Conservation (phyloP, 768 basidiomycete species). For the Russula griseocarnosa region DNA sequence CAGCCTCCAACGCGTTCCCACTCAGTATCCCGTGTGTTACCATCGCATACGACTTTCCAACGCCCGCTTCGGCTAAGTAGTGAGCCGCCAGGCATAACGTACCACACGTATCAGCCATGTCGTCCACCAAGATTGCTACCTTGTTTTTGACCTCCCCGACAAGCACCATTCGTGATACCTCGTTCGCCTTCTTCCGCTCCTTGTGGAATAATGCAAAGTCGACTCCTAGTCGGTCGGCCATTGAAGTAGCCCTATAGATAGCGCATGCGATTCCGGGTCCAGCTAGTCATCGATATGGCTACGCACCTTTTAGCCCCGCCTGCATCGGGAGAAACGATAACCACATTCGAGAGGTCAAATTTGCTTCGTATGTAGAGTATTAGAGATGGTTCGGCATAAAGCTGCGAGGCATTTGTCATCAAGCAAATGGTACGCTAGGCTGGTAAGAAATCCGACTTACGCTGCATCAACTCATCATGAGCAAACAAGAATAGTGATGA, state of each 20-base stretch:
- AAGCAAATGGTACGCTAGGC: slow-evolving; percentile 28
- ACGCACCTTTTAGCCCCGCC: slow-evolving; percentile 93
- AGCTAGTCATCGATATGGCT: not conserved
- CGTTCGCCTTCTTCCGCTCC: slow-evolving; percentile 95
- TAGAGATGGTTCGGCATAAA: slow-evolving; percentile 94
- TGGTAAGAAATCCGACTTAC: slow-evolving; percentile 41
- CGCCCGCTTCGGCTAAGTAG: slow-evolving; percentile 87
- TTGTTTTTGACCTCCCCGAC: slow-evolving; percentile 93
- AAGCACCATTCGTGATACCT: slow-evolving; percentile 91
- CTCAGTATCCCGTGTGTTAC: slow-evolving; percentile 96
- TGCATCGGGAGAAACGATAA: slow-evolving; percentile 97
- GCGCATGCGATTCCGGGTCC: slow-evolving; percentile 4
- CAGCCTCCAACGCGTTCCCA: slow-evolving; percentile 75
- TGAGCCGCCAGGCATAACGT: slow-evolving; percentile 89
- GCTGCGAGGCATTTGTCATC: slow-evolving; percentile 41
- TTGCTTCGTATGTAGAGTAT: slow-evolving; percentile 92
- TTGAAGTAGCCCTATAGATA: slow-evolving; percentile 79
- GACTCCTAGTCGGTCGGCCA: slow-evolving; percentile 92
- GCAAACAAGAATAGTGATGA: slow-evolving; percentile 10
- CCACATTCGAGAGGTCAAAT: slow-evolving; percentile 78
- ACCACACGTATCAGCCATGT: slow-evolving; percentile 97
- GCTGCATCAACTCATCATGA: slow-evolving; percentile 32
- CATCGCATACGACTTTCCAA: slow-evolving; percentile 79
- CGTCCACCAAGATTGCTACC: slow-evolving; percentile 92
- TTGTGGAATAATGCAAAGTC: slow-evolving; percentile 99